Conservation (phyloP, 176 grass and related monocot species). For the Carex scoparia region DNA sequence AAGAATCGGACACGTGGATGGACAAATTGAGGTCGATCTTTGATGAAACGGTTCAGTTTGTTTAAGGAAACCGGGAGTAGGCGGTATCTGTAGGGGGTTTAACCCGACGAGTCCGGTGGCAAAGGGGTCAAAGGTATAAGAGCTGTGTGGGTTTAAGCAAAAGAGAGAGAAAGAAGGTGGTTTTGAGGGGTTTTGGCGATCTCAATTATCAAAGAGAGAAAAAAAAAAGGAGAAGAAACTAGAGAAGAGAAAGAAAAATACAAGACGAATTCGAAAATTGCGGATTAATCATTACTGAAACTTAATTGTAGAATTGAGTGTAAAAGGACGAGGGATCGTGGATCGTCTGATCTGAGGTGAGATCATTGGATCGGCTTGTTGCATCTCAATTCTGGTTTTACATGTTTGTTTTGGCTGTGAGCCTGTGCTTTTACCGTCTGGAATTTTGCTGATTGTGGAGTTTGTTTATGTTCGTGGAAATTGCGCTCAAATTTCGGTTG, state of each 20-base stretch:
- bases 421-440: background rate
- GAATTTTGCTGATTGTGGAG: background rate
- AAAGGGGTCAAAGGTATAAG: slow-evolving; percentile 39
- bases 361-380: slow-evolving; percentile 7
- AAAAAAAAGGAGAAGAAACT: slow-evolving; percentile 32
- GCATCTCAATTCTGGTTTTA: background rate
- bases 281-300: background rate
- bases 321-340: slow-evolving; percentile 1
- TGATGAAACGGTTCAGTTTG: slow-evolving; percentile 21
- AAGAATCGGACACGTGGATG: slow-evolving; percentile 21
- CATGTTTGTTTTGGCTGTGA: background rate
- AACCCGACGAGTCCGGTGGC: slow-evolving; percentile 45
- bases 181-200: slow-evolving; percentile 94
- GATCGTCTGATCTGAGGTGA: slow-evolving; percentile 18
- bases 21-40: background rate
- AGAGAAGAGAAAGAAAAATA: background rate
- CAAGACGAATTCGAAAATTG: slow-evolving; percentile 21
- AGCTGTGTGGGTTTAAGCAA: slow-evolving; percentile 37
- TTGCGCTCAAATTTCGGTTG: slow-evolving; percentile 13
- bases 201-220: slow-evolving; percentile 17
- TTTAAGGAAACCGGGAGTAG: slow-evolving; percentile 24
- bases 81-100: slow-evolving; percentile 39
- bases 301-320: background rate
- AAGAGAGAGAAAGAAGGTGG: slow-evolving; percentile 54
- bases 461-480: slow-evolving; percentile 2